phyloP scores from a whole-genome alignment of 108 stramenopile species.

The Cyclotella cryptica region DNA sequence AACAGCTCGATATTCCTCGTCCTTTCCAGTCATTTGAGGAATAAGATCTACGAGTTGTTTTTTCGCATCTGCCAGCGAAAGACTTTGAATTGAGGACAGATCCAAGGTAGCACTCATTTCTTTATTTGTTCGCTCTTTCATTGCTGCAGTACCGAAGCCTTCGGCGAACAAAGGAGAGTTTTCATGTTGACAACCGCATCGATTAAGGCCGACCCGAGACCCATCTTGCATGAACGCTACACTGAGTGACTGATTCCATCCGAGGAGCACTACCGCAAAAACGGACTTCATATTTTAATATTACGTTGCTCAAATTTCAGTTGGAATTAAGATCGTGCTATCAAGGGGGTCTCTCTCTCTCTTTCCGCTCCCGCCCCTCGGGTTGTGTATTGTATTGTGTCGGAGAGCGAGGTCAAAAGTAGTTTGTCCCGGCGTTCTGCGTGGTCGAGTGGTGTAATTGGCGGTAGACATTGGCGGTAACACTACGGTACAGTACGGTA shows the following conservation, averaged over 20 bases:
- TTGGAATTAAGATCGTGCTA: too few relatives aligned
- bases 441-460: too few relatives aligned
- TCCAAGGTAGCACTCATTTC: neutral
- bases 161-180: neutral
- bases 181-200: neutral
- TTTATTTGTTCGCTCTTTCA: neutral
- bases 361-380: too few relatives aligned
- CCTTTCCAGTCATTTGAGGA: constrained; percentile 76
- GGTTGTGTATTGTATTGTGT: too few relatives aligned
- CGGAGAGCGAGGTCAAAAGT: too few relatives aligned
- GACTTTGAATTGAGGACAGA: neutral
- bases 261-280: neutral
- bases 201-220: neutral
- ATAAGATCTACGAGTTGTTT: constrained; percentile 61
- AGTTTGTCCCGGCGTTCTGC: too few relatives aligned
- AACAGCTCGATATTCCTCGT: constrained; percentile 64
- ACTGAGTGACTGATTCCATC: neutral
- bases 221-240: neutral
- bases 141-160: neutral
- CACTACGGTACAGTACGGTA: too few relatives aligned
- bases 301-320: neutral
- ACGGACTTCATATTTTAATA: neutral
- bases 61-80: constrained; percentile 45
- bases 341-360: too few relatives aligned
- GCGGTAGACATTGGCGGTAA: too few relatives aligned